These are phyloP conservation scores for Vitellaria paradoxa DNA, from an alignment of 179 eudicot species.

Conservation along the genomic window DNA sequence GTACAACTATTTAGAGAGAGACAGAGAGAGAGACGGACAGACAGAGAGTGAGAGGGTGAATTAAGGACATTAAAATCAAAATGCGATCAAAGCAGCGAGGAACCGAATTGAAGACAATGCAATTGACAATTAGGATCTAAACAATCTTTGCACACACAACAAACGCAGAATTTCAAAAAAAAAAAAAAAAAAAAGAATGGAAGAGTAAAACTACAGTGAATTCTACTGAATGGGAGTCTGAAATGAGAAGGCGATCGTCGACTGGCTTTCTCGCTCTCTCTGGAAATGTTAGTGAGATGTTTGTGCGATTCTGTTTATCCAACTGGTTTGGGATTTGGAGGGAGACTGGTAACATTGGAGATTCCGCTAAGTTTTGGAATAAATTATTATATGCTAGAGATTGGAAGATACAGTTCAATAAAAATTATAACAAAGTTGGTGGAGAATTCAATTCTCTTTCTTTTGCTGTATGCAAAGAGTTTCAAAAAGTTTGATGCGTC, in stretches of 20 bases:
- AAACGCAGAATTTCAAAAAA: too few species aligned
- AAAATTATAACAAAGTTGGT: neutral
- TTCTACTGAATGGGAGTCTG: neutral
- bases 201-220: neutral
- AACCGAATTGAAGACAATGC: neutral
- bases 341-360: neutral
- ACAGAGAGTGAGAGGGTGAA: neutral
- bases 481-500: too few species aligned
- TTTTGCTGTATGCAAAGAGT: too few species aligned
- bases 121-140: neutral
- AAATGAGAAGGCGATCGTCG: neutral
- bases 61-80: neutral
- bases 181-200: too few species aligned
- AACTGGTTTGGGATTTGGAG: neutral
- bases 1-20: neutral
- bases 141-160: neutral
- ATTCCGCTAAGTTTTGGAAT: neutral
- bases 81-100: neutral
- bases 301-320: neutral
- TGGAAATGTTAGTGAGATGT: neutral
- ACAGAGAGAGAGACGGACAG: neutral
- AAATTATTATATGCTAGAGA: neutral
- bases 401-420: too few species aligned
- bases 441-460: constrained; percentile 1
- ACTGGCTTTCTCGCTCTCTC: neutral